These are phyloP conservation scores for Echinochloa phyllopogon DNA, from an alignment of 176 grass and related monocot species.

Conservation along the genomic window DNA sequence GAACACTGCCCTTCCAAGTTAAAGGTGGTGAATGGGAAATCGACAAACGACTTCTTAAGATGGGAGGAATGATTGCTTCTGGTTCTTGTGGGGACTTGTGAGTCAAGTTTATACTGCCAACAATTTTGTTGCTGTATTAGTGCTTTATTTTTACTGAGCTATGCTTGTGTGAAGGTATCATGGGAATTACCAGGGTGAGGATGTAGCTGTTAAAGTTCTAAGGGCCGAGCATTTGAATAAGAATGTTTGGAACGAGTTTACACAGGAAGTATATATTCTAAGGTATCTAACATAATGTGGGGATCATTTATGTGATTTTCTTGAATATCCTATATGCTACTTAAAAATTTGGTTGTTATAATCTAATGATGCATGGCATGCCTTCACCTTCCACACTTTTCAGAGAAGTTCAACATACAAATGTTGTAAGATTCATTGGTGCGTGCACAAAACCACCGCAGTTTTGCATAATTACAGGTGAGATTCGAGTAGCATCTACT, in stretches of 20 bases:
- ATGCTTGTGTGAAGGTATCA: slow-evolving; percentile 74
- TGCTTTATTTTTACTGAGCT: slow-evolving; percentile 13
- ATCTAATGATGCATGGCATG: slow-evolving; percentile 19
- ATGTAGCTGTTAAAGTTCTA: slow-evolving; percentile 97
- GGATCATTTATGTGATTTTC: slow-evolving; percentile 25
- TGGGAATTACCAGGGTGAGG: slow-evolving; percentile 90
- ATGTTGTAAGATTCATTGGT: slow-evolving; percentile 98
- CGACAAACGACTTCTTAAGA: slow-evolving; percentile 83
- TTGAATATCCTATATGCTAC: slow-evolving; percentile 17
- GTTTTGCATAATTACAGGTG: slow-evolving; percentile 93
- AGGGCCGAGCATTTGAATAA: slow-evolving; percentile 90
- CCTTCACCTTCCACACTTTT: slow-evolving; percentile 44
- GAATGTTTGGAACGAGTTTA: slow-evolving; percentile 81
- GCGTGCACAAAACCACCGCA: slow-evolving; percentile 92
- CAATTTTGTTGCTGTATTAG: slow-evolving; percentile 33
- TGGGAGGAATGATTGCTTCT: slow-evolving; percentile 82
- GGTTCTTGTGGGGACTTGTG: slow-evolving; percentile 97
- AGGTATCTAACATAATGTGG: slow-evolving; percentile 67
- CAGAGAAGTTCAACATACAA: slow-evolving; percentile 96
- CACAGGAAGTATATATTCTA: slow-evolving; percentile 97
- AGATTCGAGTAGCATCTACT: slow-evolving; percentile 42
- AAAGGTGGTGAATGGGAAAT: slow-evolving; percentile 94
- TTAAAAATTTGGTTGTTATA: neutral
- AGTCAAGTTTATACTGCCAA: slow-evolving; percentile 65
- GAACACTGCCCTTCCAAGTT: slow-evolving; percentile 74